phyloP scores from a whole-genome alignment of 371 early-diverging fungal species.

The Blakeslea trispora region DNA sequence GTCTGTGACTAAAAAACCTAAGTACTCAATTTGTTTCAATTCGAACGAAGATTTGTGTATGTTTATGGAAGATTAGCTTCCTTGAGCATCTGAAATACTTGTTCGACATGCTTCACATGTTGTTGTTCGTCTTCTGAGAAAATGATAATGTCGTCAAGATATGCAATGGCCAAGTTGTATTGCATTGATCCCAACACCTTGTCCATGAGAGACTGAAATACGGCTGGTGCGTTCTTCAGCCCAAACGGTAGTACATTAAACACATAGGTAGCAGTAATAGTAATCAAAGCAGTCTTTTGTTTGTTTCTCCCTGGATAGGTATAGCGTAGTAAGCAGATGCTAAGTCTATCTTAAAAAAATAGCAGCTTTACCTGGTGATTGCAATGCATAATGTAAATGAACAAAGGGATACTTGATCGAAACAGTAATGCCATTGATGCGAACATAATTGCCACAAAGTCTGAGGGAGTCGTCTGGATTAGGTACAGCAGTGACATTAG shows the following conservation, averaged over 20 bases:
- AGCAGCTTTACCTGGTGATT: conserved; percentile 2
- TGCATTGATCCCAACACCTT: conserved; percentile 2
- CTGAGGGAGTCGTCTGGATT: conserved; percentile 9
- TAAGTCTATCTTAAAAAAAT: conserved; percentile 11
- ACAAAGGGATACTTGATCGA: conserved; percentile 3
- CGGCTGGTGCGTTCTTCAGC: conserved; percentile 13
- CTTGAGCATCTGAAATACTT: background rate
- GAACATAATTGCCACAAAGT: conserved; percentile 5
- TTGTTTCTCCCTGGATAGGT: background rate
- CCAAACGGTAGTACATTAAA: conserved; percentile 22
- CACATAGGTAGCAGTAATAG: conserved; percentile 4
- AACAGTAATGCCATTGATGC: background rate
- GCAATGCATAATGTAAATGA: conserved; percentile 5
- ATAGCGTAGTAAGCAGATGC: conserved; percentile 8
- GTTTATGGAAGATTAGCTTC: conserved; percentile 4
- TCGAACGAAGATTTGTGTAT: background rate
- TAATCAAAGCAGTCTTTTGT: conserved; percentile 1
- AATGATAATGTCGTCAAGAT: conserved; percentile 14
- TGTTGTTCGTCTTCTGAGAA: background rate
- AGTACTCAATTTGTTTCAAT: background rate
- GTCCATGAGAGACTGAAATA: conserved; percentile 18
- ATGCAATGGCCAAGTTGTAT: conserved; percentile 3
- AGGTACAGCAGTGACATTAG: background rate
- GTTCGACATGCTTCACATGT: conserved; percentile 9
- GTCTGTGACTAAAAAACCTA: background rate